Evolutionary conservation across 2,329 filamentous ascomycete genomes (phyloP).

Genomic region (Chalaropsis thielavioides): DNA sequence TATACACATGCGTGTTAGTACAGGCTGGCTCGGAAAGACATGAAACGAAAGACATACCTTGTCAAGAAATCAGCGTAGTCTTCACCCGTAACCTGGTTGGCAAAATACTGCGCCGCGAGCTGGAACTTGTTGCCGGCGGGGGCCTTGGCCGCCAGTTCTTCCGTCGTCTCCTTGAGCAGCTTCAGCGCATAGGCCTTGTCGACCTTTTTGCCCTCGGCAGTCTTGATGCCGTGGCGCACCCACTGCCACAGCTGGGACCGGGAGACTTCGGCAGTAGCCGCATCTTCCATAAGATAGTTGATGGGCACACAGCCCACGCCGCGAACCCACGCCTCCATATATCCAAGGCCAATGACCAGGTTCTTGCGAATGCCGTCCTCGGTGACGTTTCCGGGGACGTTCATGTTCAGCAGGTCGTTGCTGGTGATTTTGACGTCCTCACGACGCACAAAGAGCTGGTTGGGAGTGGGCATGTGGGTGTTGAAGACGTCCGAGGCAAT

Average conservation of each 20-base stretch:
- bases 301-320: conserved; percentile 93
- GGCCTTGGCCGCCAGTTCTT: conserved; percentile 57
- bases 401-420: conserved; percentile 95
- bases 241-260: conserved; percentile 95
- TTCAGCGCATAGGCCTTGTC: conserved; percentile 83
- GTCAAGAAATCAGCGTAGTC: conserved; percentile 97
- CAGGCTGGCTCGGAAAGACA: neutral
- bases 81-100: conserved; percentile 84
- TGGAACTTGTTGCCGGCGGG: conserved; percentile 83
- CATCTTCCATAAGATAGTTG: conserved; percentile 97
- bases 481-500: conserved; percentile 94
- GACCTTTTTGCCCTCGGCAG: conserved; percentile 77
- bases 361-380: conserved; percentile 96
- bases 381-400: conserved; percentile 80
- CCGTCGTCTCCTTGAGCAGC: conserved; percentile 73
- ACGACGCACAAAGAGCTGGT: conserved; percentile 81
- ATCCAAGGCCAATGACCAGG: conserved; percentile 86
- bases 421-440: conserved; percentile 77
- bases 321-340: conserved; percentile 97
- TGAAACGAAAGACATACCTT: conserved; percentile 37
- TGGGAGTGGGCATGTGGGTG: conserved; percentile 95
- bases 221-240: conserved; percentile 58
- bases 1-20: conserved; percentile 25
- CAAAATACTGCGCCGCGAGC: conserved; percentile 84
- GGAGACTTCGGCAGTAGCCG: conserved; percentile 90